Evolutionary conservation across 1,284 basidiomycete species (phyloP), one percentile per base, ranked within the genome.

Genomic region (Cutaneotrichosporon sp.): DNA sequence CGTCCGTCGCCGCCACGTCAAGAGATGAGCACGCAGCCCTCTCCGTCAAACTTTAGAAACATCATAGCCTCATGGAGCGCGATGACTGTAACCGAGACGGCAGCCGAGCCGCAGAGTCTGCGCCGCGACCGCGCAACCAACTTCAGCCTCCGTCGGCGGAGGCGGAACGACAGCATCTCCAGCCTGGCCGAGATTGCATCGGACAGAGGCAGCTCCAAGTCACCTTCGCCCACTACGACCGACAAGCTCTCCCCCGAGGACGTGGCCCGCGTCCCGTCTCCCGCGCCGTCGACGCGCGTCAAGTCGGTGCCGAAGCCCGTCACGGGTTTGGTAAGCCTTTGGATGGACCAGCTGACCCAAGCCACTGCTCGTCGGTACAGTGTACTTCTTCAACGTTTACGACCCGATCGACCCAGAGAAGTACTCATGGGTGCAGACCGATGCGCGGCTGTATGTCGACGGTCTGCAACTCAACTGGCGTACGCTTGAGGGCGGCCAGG

Each of bases 301-400:
- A 34, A 22, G 11, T 58, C 56, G 22, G 30, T 5, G 31, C 42
- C 42, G 3, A 58, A 58, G 42, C 13, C 26, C 2, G 22, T 74
- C 30, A 68, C 71, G 0, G 76, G 76, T 83, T 85, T 87, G 79
- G 86, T 87, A 68, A 76, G 84, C 73, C 22, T n/a, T 30, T 5
- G 26, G 4, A 16, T 10, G 51, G 18, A 21, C 10, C 8, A 22
- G 31, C 55, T 57, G 30, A 64, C 51, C 18, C 18, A 70, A 94
- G 92, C 90, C 91, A 1, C 81, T 91, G 10, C 87, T 89, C 62
- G 88, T 91, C 47, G 92, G 92, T 14, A 82, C 87, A 16, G 81
- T 95, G 0, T 95, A 90, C 88, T 95, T 92, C 74, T 85, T 95
- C 60, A 92, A 95, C 65, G 92, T 94, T 0, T 91, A 95, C 75